These are phyloP conservation scores for Eucalyptus grandis DNA, from an alignment of 345 rosid genomes.

Conservation along the genomic window DNA sequence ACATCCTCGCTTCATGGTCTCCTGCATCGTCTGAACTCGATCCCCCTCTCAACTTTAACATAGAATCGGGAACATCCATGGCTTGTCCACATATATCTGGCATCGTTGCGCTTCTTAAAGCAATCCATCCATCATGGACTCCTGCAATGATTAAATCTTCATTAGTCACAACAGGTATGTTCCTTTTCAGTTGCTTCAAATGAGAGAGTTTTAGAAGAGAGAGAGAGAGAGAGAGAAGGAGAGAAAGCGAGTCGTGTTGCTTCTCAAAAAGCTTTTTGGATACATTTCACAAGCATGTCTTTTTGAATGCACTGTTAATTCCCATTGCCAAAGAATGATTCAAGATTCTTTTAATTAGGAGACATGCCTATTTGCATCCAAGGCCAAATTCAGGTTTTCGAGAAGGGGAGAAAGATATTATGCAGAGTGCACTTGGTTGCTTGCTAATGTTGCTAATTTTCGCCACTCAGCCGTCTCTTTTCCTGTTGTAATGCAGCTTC, in stretches of 20 bases:
- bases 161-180: conserved; percentile 33
- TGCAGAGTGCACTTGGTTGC: not conserved
- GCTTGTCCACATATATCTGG: conserved; percentile 51
- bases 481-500: conserved; percentile 17
- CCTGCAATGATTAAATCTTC: conserved; percentile 51
- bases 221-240: not conserved
- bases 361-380: not conserved
- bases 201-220: not conserved
- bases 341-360: not conserved
- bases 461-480: not conserved
- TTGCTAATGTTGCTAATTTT: not conserved
- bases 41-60: conserved; percentile 6
- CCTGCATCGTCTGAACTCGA: conserved; percentile 12
- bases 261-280: not conserved
- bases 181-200: not conserved
- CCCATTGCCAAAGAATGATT: not conserved
- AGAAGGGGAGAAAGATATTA: not conserved
- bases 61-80: conserved; percentile 58
- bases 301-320: not conserved
- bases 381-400: not conserved
- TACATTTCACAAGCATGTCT: not conserved
- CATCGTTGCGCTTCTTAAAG: conserved; percentile 34
- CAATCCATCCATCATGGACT: conserved; percentile 40
- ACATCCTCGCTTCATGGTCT: conserved; percentile 45
- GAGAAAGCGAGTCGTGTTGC: not conserved